Evolutionary conservation across 2,329 filamentous ascomycete genomes (phyloP).

Genomic region (Sclerotinia sclerotiorum): DNA sequence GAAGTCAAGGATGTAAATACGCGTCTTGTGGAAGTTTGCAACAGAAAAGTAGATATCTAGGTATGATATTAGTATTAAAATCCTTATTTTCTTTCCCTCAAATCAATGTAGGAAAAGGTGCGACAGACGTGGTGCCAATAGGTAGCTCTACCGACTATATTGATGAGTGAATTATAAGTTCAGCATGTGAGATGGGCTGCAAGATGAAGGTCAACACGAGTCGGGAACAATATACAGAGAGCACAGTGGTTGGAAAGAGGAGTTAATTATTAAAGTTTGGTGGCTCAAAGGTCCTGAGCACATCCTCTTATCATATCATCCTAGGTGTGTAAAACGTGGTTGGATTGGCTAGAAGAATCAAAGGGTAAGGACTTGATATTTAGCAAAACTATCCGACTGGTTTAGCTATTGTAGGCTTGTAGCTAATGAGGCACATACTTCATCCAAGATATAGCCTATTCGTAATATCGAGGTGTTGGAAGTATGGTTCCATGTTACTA

Average conservation of each 20-base stretch:
- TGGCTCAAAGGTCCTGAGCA: neutral
- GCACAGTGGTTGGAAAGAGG: neutral
- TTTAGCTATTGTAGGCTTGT: neutral
- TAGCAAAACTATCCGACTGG: neutral
- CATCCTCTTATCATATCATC: neutral
- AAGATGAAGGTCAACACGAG: neutral
- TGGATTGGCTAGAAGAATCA: neutral
- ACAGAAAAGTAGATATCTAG: too few relatives aligned
- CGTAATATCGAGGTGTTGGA: too few relatives aligned
- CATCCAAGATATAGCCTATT: too few relatives aligned
- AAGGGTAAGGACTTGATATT: neutral
- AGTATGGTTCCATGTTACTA: too few relatives aligned
- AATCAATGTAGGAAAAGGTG: too few relatives aligned
- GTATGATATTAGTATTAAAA: too few relatives aligned
- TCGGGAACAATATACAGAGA: neutral
- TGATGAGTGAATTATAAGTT: neutral
- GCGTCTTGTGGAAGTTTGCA: too few relatives aligned
- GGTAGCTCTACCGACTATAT: neutral
- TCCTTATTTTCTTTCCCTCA: too few relatives aligned
- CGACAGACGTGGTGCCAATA: constrained; percentile 1
- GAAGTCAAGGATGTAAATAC: neutral
- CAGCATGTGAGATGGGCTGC: neutral
- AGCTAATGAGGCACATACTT: too few relatives aligned
- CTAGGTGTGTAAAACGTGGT: neutral
- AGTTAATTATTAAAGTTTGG: neutral